Conservation (phyloP, 345 rosid species). For the Anacardium occidentale region DNA sequence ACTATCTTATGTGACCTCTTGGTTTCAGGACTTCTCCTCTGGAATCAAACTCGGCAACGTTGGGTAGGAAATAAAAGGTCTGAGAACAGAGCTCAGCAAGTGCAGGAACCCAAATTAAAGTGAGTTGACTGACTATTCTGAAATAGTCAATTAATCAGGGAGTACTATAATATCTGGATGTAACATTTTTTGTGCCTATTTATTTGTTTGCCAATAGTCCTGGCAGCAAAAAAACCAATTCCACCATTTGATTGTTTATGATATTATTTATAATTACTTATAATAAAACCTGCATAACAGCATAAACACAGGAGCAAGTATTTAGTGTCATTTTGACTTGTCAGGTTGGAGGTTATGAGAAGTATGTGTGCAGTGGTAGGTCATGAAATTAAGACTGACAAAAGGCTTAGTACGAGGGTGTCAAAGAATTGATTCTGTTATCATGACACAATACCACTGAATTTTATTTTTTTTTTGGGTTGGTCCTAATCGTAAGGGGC, state of each 20-base stretch:
- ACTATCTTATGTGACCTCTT: not conserved
- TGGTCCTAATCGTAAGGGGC: not conserved
- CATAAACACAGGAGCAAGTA: too few species aligned
- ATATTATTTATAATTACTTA: not conserved
- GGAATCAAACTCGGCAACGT: slow-evolving; percentile 78
- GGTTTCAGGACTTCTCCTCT: slow-evolving; percentile 67
- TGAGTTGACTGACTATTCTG: slow-evolving; percentile 32
- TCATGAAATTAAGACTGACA: not conserved
- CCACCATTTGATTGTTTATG: not conserved
- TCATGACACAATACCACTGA: not conserved
- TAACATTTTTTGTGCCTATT: not conserved
- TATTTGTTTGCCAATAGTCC: not conserved
- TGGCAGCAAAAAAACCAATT: not conserved
- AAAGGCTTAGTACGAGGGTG: not conserved
- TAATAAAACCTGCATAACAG: too few species aligned
- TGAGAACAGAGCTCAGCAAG: slow-evolving; percentile 27
- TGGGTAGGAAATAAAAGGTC: slow-evolving; percentile 65
- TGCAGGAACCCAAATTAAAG: slow-evolving; percentile 63
- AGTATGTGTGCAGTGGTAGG: not conserved
- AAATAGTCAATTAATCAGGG: slow-evolving; percentile 6
- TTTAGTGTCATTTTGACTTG: not conserved
- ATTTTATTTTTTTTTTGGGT: not conserved
- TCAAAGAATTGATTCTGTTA: not conserved
- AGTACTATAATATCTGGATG: not conserved
- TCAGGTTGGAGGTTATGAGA: not conserved